Conservation (phyloP, 306 rosid species). For the Sicyos baderoa region DNA sequence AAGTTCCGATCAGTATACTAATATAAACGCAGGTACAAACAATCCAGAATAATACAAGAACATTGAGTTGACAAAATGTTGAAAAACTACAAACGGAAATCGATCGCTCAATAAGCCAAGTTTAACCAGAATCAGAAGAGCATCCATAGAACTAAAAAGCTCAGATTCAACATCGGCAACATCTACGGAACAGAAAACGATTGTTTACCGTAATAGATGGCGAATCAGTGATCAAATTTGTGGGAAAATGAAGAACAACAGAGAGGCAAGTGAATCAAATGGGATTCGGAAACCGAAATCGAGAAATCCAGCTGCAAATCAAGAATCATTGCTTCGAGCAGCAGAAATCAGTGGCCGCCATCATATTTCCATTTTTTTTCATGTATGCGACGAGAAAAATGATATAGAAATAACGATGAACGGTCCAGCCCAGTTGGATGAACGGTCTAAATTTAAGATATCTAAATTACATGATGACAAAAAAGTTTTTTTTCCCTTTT, state of each 20-base stretch:
- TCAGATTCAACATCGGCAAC: not conserved
- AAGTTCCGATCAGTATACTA: not conserved
- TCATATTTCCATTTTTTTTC: not conserved
- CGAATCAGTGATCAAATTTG: not conserved
- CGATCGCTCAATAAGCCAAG: not conserved
- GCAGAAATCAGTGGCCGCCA: not conserved
- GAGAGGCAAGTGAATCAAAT: not conserved
- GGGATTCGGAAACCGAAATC: not conserved
- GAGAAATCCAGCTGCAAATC: not conserved
- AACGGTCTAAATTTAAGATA: not conserved
- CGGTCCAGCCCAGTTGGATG: not conserved
- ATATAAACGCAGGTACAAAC: not conserved
- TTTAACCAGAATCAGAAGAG: not conserved
- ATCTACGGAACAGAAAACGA: not conserved
- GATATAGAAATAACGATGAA: not conserved
- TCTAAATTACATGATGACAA: not conserved
- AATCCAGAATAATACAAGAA: not conserved
- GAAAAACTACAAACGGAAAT: conserved; percentile 1
- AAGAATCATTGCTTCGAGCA: conserved; percentile 1
- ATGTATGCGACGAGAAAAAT: not conserved
- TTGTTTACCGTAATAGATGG: not conserved
- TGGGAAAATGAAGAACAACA: not conserved
- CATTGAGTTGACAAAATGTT: not conserved
- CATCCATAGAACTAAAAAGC: not conserved
- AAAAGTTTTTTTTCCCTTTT: too few relatives aligned